Percentiles rank a stretch among this genome's conserved stretches.
Evolutionary conservation across 106 monocot species (phyloP).

Genomic region (Agapanthus africanus): DNA sequence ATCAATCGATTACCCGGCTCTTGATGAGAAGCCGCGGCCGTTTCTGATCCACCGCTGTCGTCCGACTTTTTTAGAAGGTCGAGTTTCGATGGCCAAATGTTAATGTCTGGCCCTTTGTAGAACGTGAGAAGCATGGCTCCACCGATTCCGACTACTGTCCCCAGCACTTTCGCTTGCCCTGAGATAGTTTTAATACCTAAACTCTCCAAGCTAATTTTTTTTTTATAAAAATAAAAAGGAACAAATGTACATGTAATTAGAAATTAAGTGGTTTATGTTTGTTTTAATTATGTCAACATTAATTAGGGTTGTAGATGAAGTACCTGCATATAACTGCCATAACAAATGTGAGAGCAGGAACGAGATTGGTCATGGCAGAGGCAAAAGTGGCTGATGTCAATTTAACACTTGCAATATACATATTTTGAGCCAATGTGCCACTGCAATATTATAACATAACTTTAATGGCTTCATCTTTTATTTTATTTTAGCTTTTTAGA

Average conservation of each 20-base stretch:
- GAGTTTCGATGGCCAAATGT: conserved; percentile 31
- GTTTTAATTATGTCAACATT: too few species aligned
- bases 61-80: conserved; percentile 22
- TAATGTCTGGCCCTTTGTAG: conserved; percentile 51
- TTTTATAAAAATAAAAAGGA: too few species aligned
- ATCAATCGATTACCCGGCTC: conserved; percentile 21
- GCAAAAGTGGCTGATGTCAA: conserved; percentile 24
- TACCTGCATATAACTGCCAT: conserved; percentile 24
- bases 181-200: conserved; percentile 18
- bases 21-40: too few species aligned
- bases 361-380: conserved; percentile 21
- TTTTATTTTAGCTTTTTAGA: too few species aligned
- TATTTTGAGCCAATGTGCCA: conserved; percentile 17
- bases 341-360: conserved; percentile 25
- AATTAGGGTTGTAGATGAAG: too few species aligned
- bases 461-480: too few species aligned
- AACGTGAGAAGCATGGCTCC: conserved; percentile 90
- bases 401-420: conserved; percentile 14
- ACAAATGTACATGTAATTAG: too few species aligned
- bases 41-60: not conserved
- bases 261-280: too few species aligned
- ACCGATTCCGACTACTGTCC: conserved; percentile 52
- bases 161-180: conserved; percentile 58
- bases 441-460: too few species aligned
- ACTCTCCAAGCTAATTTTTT: conserved; percentile 57